Evolutionary conservation across 192 early-diverging fungal species (phyloP), one percentile per base, ranked within the genome.

Genomic region (Nowakowskiella sp.): DNA sequence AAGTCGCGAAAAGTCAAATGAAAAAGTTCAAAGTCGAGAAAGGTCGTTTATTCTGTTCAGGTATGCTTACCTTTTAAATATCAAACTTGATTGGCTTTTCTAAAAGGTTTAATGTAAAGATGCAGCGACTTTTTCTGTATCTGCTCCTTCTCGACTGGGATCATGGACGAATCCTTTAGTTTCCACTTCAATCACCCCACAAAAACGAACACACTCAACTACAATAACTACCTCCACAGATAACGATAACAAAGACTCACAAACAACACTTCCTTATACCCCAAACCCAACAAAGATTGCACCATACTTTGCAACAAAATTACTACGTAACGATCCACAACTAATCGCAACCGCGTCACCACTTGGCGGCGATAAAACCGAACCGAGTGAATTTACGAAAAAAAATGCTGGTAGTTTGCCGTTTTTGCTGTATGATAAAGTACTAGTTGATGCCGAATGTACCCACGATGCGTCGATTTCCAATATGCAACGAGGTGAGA

Each of bases 391-490:
- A n/a, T n/a, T n/a, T n/a, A n/a, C n/a, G n/a, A n/a, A n/a, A n/a
- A n/a, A n/a, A n/a, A n/a, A n/a, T n/a, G n/a, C n/a, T n/a, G n/a
- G n/a, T n/a, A n/a, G n/a, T n/a, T n/a, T n/a, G n/a, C 44, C 58
- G 6, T 22, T 25, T 8, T 51, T 66, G 26, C 67, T 82, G 6
- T 88, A 88, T 58, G 82, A 86, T 51, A 77, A 76, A 25, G 86
- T 88, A 1, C 42, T 88, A 6, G 79, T 82, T 6, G 79, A 82
- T 43, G 80, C 84, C 9, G 83, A 84, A 57, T 91, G 84, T 72
- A 95, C 94, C 4, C 92, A 95, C 62, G 94, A 98, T 63, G 94
- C 92, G 19, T 94, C 90, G 0, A 67, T 77, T 16, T 56, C 54
- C 0, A 70, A 77, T 48, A 33, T 77, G 0, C 51, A 58, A n/a